phyloP scores from a whole-genome alignment of 2,329 filamentous ascomycete species.

The Fusarium cyanostomum region DNA sequence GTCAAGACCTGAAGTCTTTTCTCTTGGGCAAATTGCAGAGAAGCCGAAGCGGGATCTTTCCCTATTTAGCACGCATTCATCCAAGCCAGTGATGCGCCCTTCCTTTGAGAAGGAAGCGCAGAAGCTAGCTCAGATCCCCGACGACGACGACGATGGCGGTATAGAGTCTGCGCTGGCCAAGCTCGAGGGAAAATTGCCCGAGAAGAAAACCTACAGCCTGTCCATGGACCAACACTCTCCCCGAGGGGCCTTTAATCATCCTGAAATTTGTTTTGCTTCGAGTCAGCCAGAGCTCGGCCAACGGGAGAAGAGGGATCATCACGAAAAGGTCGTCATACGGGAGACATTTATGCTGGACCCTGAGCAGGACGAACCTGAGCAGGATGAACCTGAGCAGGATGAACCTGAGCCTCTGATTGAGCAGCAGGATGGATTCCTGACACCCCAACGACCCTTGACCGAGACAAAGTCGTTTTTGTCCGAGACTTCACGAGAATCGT shows the following conservation, averaged over 20 bases:
- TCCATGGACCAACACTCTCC: slow-evolving; percentile 47
- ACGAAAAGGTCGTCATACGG: slow-evolving; percentile 56
- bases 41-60: slow-evolving; percentile 60
- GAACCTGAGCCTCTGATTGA: slow-evolving; percentile 34
- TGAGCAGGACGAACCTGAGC: slow-evolving; percentile 36
- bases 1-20: slow-evolving; percentile 59
- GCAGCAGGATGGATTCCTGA: slow-evolving; percentile 27
- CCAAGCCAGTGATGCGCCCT: slow-evolving; percentile 69
- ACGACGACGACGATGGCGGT: slow-evolving; percentile 83
- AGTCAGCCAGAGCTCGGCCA: slow-evolving; percentile 41
- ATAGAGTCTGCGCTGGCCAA: slow-evolving; percentile 94
- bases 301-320: slow-evolving; percentile 57
- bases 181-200: slow-evolving; percentile 81
- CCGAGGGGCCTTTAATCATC: slow-evolving; percentile 23
- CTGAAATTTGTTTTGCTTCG: slow-evolving; percentile 37
- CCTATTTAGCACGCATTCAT: slow-evolving; percentile 69
- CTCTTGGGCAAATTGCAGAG: slow-evolving; percentile 67
- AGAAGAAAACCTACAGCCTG: slow-evolving; percentile 58
- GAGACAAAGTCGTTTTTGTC: slow-evolving; percentile 61
- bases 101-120: slow-evolving; percentile 92
- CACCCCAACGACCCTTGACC: slow-evolving; percentile 43
- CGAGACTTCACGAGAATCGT: slow-evolving; percentile 75
- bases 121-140: slow-evolving; percentile 86
- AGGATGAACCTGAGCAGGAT: slow-evolving; percentile 35
- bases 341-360: slow-evolving; percentile 48